Conservation (phyloP, 2,329 filamentous ascomycete species). For the Pseudogymnoascus sp. region DNA sequence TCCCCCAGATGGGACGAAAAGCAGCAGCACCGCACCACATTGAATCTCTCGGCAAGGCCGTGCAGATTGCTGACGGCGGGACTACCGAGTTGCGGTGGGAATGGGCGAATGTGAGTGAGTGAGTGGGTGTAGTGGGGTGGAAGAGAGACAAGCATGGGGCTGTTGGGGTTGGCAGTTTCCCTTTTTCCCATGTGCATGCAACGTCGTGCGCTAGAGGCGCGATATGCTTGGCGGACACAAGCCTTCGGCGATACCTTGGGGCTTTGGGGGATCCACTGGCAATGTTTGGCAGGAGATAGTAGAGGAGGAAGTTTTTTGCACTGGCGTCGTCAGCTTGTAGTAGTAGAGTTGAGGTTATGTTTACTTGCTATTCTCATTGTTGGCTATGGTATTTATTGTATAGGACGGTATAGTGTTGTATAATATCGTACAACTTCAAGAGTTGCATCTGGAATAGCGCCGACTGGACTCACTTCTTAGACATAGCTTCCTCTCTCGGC, state of each 20-base stretch:
- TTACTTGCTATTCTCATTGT: neutral
- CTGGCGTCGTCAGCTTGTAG: neutral
- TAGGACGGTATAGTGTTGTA: neutral
- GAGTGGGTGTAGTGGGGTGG: neutral
- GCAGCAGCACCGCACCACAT: neutral
- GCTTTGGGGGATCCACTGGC: neutral
- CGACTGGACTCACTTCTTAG: neutral
- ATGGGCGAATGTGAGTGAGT: neutral
- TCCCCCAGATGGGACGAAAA: neutral
- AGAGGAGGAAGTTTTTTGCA: neutral
- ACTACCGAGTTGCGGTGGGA: neutral
- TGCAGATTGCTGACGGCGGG: neutral
- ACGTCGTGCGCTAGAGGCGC: neutral
- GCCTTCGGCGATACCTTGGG: neutral
- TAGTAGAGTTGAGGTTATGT: neutral
- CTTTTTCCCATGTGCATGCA: neutral
- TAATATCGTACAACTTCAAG: neutral
- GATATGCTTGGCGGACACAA: neutral
- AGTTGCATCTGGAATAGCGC: neutral
- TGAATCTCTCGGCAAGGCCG: neutral
- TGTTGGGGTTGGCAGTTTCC: neutral
- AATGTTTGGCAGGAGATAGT: neutral
- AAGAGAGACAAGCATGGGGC: neutral
- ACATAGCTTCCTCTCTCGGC: neutral
- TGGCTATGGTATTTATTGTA: neutral